Percentiles rank a stretch among this genome's conserved stretches.
phyloP scores from a whole-genome alignment of 148 eudicot genomes.

The Rhododendron mucronatum region DNA sequence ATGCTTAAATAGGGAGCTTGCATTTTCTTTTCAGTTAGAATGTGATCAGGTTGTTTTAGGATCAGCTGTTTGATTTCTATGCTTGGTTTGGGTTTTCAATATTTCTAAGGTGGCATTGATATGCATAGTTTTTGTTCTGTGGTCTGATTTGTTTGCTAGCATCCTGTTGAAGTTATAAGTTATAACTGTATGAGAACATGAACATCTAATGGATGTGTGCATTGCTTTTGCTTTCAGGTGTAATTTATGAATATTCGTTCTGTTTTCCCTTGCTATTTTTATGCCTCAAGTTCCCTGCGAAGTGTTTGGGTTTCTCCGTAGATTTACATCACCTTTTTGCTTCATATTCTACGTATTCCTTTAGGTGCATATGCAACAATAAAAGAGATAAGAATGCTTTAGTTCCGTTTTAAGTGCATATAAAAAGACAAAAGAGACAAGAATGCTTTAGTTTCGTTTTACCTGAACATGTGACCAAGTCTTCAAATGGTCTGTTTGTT shows the following conservation, averaged over 20 bases:
- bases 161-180: neutral
- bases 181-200: neutral
- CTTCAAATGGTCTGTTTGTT: neutral
- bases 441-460: neutral
- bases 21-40: neutral
- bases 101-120: neutral
- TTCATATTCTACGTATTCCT: neutral
- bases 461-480: neutral
- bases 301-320: neutral
- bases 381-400: neutral
- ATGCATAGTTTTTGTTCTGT: neutral
- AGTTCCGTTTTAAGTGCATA: neutral
- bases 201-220: neutral
- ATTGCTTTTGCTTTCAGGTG: neutral
- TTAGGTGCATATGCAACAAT: neutral
- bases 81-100: neutral
- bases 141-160: neutral
- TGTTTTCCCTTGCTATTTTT: neutral
- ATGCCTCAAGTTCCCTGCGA: neutral
- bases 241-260: neutral
- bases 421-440: neutral
- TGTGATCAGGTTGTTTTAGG: neutral
- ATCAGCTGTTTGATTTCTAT: neutral
- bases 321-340: neutral
- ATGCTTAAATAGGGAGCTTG: neutral